Base-by-base conservation (phyloP, 2,329 filamentous ascomycete species). In the Penicillium sp. region DNA sequence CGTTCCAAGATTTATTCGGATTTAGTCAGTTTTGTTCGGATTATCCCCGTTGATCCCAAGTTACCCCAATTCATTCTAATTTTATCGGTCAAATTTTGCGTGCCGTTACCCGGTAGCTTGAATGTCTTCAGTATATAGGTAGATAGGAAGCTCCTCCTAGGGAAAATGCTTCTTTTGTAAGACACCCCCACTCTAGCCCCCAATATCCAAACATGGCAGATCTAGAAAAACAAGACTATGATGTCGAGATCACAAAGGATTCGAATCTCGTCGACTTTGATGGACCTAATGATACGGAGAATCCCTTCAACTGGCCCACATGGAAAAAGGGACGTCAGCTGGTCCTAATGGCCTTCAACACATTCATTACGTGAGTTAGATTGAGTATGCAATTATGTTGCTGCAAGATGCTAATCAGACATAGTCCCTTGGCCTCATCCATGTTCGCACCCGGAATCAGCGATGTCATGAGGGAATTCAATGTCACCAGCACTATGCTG, bases 371-470 rank as follows among this genome's bases (percentile, higher is more conserved):
- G 63, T 65, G 56, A 35, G 56, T 58, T 18, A 1, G 7, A 23
- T 23, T 23, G 23, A 23, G 5, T 23, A 3, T 23, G 3, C 23
- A 23, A 23, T 23, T 23, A 23, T 23, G 5, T 23, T 5, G n/a
- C n/a, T n/a, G n/a, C 23, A 19, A 34, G 13, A 32, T 13, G 4
- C 36, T 48, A 30, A 48, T 26, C 11, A 19, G 36, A 2, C 13
- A 23, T 48, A 48, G 46, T 26, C 46, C 46, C 9, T 23, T 48
- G 13, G 64, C 63, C 27, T 61, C 62, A 4, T 65, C 69, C 11
- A 67, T 67, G 59, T 74, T 74, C 49, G 70, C 75, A 1, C 73
- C 74, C 4, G 72, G 70, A 67, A 39, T 66, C 66, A 18, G 70
- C 64, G 50, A 38, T 9, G 46, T 60, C 1, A 55, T 50, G 42